Percentiles rank a stretch among this genome's conserved stretches.
Evolutionary conservation across 306 rosid species (phyloP).

Genomic region (Corylus avellana): DNA sequence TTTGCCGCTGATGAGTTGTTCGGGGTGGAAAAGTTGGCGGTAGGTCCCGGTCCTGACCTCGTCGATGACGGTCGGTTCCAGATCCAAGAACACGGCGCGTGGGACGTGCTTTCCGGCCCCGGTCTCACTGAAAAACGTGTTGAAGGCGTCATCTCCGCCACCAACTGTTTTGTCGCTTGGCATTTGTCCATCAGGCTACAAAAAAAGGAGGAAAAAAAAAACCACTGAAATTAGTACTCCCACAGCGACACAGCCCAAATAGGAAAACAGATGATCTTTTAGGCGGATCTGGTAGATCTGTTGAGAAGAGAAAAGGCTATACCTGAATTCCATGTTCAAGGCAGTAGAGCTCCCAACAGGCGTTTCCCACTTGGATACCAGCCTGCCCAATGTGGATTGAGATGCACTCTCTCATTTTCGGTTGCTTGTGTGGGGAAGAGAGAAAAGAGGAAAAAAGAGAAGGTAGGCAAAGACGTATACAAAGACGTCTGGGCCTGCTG

Average conservation of each 20-base stretch:
- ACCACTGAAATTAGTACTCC: neutral
- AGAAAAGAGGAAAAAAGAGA: neutral
- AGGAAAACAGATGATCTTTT: neutral
- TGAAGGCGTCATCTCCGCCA: constrained; percentile 54
- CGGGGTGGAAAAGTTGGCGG: constrained; percentile 51
- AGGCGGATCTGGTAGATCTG: neutral
- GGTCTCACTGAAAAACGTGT: constrained; percentile 49
- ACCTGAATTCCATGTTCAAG: constrained; percentile 55
- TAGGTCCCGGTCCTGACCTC: constrained; percentile 47
- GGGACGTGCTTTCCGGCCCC: constrained; percentile 52
- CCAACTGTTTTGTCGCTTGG: constrained; percentile 49
- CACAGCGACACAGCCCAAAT: too few relatives aligned
- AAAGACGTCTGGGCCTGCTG: constrained; percentile 27
- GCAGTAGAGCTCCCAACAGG: constrained; percentile 58
- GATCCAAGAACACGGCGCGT: constrained; percentile 40
- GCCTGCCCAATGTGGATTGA: constrained; percentile 55
- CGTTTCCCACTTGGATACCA: constrained; percentile 52
- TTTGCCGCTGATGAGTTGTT: constrained; percentile 51
- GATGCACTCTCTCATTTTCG: constrained; percentile 49
- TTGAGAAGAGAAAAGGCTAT: neutral
- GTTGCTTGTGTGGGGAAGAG: neutral
- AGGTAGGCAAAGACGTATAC: constrained; percentile 25
- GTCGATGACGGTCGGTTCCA: constrained; percentile 48
- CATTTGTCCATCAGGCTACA: constrained; percentile 53
- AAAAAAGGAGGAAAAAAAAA: neutral